phyloP scores from a whole-genome alignment of 208 protist genomes.

The Herpetomonas tarakana region DNA sequence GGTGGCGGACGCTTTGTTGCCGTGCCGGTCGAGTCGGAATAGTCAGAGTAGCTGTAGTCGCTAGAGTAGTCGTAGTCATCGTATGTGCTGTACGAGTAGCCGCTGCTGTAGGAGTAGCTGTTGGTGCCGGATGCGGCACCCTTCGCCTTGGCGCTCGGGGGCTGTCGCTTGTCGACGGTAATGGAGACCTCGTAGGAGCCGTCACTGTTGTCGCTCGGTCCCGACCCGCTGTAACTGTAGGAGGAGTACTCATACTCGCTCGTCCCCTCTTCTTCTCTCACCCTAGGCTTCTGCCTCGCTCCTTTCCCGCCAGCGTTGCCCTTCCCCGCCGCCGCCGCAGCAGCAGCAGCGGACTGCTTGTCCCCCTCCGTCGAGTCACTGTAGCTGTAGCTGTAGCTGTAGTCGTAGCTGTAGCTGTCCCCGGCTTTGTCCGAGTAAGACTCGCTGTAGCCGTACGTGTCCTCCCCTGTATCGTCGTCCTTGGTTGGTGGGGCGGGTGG shows the following conservation, averaged over 20 bases:
- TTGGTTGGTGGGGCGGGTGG: constrained; percentile 3
- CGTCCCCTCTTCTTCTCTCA: no score
- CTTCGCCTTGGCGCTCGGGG: not conserved
- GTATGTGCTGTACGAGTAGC: constrained; percentile 6
- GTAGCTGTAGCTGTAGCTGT: constrained; percentile 32
- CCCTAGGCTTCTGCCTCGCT: no score
- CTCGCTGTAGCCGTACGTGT: no score
- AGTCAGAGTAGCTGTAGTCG: not conserved
- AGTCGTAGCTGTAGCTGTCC: constrained; percentile 23
- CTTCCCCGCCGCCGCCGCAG: no score
- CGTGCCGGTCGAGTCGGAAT: not conserved
- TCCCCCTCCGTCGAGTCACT: constrained; percentile 7
- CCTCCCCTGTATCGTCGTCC: not conserved
- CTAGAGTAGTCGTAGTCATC: not conserved
- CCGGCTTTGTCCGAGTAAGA: no score
- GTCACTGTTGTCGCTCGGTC: not conserved
- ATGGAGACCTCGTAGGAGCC: not conserved
- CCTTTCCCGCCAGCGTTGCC: no score
- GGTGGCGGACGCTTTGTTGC: not conserved
- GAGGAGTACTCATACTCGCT: constrained; percentile 3
- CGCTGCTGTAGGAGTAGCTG: constrained; percentile 10
- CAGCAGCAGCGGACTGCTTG: no score
- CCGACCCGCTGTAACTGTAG: not conserved
- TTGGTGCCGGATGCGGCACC: not conserved
- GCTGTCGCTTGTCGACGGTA: not conserved